phyloP scores from a whole-genome alignment of 768 basidiomycete genomes.

The Mycena leptocephala region DNA sequence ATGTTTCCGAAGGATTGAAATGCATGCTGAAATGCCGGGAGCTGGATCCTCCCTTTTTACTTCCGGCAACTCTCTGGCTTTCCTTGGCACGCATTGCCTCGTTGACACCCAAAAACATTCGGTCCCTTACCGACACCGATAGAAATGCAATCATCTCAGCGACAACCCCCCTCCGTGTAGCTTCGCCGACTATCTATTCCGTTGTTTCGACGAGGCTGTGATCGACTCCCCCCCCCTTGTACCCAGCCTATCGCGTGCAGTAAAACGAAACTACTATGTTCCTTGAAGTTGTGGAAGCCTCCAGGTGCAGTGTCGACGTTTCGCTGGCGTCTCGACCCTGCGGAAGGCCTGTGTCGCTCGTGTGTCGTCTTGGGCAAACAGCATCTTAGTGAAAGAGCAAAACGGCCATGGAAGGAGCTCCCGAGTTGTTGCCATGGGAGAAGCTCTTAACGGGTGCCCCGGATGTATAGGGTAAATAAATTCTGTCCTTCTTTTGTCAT shows the following conservation, averaged over 20 bases:
- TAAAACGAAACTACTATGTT: not conserved
- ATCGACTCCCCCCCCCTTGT: not conserved
- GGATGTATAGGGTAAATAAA: no score
- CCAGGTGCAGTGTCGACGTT: not conserved
- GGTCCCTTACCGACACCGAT: not conserved
- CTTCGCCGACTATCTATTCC: not conserved
- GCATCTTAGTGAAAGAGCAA: not conserved
- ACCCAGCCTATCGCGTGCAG: not conserved
- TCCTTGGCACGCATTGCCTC: not conserved
- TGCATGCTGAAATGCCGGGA: no score
- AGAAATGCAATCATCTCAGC: not conserved
- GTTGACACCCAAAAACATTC: not conserved
- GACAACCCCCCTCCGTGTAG: not conserved
- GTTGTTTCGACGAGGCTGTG: not conserved
- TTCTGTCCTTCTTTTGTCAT: no score
- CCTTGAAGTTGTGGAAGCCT: not conserved
- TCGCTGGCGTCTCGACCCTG: not conserved
- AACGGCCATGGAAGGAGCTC: slow-evolving; percentile 7
- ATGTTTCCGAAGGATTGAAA: no score
- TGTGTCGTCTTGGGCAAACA: not conserved
- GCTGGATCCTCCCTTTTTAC: not conserved
- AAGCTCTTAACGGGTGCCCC: no score
- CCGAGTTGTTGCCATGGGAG: not conserved
- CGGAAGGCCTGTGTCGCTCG: not conserved
- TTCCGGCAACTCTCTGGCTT: slow-evolving; percentile 2